These are phyloP conservation scores for Sporothrix mexicana DNA, from an alignment of 2,329 filamentous ascomycete species.

Conservation along the genomic window DNA sequence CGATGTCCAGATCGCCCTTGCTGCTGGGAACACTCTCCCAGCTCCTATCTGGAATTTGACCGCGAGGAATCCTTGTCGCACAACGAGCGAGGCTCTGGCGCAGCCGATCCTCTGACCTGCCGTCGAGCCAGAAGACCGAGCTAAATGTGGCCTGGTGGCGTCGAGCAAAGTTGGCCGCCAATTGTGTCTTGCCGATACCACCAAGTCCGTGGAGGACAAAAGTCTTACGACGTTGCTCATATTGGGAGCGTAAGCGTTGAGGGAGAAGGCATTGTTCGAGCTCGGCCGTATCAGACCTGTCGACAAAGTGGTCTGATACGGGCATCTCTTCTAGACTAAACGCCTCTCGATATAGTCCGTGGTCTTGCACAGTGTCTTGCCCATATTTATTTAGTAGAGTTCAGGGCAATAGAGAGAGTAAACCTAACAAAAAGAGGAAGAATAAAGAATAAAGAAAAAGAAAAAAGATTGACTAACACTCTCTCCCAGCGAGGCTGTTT, in stretches of 20 bases:
- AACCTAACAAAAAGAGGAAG: no score
- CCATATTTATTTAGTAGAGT: neutral
- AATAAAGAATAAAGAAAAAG: no score
- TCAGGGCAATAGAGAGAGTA: neutral
- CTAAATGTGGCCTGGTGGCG: slow-evolving; percentile 40
- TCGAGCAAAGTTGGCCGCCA: slow-evolving; percentile 38
- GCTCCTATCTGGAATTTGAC: slow-evolving; percentile 34
- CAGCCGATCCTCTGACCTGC: slow-evolving; percentile 42
- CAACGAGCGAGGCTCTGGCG: slow-evolving; percentile 41
- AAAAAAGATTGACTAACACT: slow-evolving; percentile 36
- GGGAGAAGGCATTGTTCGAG: slow-evolving; percentile 38
- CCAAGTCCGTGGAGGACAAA: slow-evolving; percentile 38
- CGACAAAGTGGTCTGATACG: slow-evolving; percentile 36
- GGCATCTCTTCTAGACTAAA: slow-evolving; percentile 34
- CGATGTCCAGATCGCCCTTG: slow-evolving; percentile 36
- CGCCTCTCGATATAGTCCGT: slow-evolving; percentile 34
- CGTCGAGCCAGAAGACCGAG: slow-evolving; percentile 46
- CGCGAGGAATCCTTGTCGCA: slow-evolving; percentile 39
- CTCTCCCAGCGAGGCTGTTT: slow-evolving; percentile 35
- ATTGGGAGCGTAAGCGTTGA: slow-evolving; percentile 21
- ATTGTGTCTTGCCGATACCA: slow-evolving; percentile 38
- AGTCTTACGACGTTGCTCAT: slow-evolving; percentile 30
- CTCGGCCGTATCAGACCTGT: slow-evolving; percentile 35
- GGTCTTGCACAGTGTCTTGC: no score
- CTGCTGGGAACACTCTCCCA: neutral